phyloP scores from a whole-genome alignment of 2,329 filamentous ascomycete species.

The Sphaerulina musiva region DNA sequence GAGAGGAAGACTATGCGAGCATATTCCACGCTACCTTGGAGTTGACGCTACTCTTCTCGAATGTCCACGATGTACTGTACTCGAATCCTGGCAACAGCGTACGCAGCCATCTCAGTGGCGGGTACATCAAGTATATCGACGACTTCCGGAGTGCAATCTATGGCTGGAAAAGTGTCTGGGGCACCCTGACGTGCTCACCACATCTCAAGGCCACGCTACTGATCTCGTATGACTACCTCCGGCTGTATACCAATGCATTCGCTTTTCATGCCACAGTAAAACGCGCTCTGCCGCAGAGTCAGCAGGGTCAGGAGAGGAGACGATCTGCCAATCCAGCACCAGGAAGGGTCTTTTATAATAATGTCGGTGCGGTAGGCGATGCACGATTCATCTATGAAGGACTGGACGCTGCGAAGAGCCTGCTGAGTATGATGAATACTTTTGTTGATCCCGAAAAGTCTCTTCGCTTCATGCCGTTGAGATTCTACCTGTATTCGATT shows the following conservation, averaged over 20 bases:
- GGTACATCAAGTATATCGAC: slow-evolving; percentile 69
- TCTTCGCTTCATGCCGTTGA: slow-evolving; percentile 44
- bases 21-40: slow-evolving; percentile 67
- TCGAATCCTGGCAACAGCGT: slow-evolving; percentile 63
- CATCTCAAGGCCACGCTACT: slow-evolving; percentile 61
- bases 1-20: slow-evolving; percentile 60
- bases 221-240: slow-evolving; percentile 65
- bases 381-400: slow-evolving; percentile 47
- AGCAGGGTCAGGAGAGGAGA: slow-evolving; percentile 20
- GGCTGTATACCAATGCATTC: slow-evolving; percentile 68
- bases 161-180: slow-evolving; percentile 66
- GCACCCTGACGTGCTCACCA: slow-evolving; percentile 57
- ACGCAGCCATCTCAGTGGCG: slow-evolving; percentile 62
- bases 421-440: slow-evolving; percentile 46
- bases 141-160: slow-evolving; percentile 64
- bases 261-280: slow-evolving; percentile 64
- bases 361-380: slow-evolving; percentile 45
- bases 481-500: slow-evolving; percentile 46
- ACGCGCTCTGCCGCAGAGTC: slow-evolving; percentile 36
- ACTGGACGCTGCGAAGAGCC: slow-evolving; percentile 45
- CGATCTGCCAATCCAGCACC: slow-evolving; percentile 19
- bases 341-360: slow-evolving; percentile 41
- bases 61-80: slow-evolving; percentile 67
- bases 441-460: slow-evolving; percentile 45
- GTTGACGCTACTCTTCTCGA: slow-evolving; percentile 64